Base-by-base conservation (phyloP, 305 asterid species). In the Coffea humblotiana region DNA sequence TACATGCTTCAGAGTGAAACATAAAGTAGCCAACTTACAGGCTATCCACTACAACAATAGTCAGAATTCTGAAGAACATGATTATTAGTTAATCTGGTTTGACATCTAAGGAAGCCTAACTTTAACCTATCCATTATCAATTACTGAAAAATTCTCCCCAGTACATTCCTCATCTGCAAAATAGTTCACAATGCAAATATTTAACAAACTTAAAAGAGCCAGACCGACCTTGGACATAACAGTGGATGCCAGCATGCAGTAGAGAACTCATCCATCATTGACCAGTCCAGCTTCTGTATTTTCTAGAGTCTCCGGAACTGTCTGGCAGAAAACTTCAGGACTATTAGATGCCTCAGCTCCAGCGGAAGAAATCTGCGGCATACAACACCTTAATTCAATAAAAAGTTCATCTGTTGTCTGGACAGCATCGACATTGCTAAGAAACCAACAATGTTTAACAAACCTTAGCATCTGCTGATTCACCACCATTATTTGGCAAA, bases 401-500 rank as follows among this genome's bases (percentile, higher is more conserved):
- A 52, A 67, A 65, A 58, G 51, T 68, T 21, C 54, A 35, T 27
- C 48, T 48, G 27, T 47, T 60, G 18, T 29, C 16, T n/a, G 65
- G 58, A 65, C 45, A 74, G 13, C 23, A 65, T 5, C 29, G 47
- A 56, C 51, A 32, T 58, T 40, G 14, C 25, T 67, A 18, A 21
- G 21, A 47, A 58, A 19, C 56, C 64, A 51, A 49, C 5, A 52
- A 4, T 2, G 15, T 47, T 32, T 68, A 48, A 47, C 79, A 45
- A 71, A 85, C 88, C 84, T 74, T 71, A 70, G 78, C 29, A 21
- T 56, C 64, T 61, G 15, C 72, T 75, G 80, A 82, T 75, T 80
- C 83, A 61, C 81, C 83, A 61, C 81, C 84, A 65, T 71, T 77
- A 85, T 29, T 51, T 29, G 69, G 82, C 75, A 67, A 64, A 80